Evolutionary conservation across 805 yeast species (phyloP).

Genomic region (Cyberlindnera samutprakarnensis): DNA sequence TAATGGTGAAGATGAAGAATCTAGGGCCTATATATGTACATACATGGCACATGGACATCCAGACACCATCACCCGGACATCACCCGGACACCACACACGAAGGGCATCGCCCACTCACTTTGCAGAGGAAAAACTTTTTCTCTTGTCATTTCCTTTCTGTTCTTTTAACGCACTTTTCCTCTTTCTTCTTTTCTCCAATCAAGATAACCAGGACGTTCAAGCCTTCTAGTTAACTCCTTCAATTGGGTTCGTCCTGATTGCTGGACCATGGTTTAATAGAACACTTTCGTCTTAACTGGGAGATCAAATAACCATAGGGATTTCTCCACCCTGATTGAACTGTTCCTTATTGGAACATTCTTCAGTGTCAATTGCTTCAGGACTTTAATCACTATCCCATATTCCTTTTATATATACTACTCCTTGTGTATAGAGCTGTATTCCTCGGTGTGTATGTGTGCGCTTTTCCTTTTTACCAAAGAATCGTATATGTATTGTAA

Average conservation of each 20-base stretch:
- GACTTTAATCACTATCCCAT: conserved; percentile 25
- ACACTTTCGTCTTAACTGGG: conserved; percentile 25
- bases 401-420: conserved; percentile 5
- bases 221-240: conserved; percentile 24
- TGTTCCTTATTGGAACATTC: neutral
- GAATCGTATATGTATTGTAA: no score
- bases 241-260: conserved; percentile 25
- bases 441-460: no score
- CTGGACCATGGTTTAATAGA: conserved; percentile 21
- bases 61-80: neutral
- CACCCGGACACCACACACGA: conserved; percentile 2
- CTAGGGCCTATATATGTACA: no score
- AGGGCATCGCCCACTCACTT: no score
- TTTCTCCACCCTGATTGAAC: conserved; percentile 26
- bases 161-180: neutral
- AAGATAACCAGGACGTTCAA: conserved; percentile 13
- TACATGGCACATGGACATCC: no score
- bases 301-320: conserved; percentile 16
- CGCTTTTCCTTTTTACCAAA: no score
- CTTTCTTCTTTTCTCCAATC: conserved; percentile 6
- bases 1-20: no score
- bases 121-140: conserved; percentile 1
- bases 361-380: conserved; percentile 9
- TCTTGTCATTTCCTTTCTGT: neutral
- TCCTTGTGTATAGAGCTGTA: no score